Base-by-base conservation (phyloP, 2,329 filamentous ascomycete genomes). In the Ophiognomonia clavigignenti-juglandacearum region DNA sequence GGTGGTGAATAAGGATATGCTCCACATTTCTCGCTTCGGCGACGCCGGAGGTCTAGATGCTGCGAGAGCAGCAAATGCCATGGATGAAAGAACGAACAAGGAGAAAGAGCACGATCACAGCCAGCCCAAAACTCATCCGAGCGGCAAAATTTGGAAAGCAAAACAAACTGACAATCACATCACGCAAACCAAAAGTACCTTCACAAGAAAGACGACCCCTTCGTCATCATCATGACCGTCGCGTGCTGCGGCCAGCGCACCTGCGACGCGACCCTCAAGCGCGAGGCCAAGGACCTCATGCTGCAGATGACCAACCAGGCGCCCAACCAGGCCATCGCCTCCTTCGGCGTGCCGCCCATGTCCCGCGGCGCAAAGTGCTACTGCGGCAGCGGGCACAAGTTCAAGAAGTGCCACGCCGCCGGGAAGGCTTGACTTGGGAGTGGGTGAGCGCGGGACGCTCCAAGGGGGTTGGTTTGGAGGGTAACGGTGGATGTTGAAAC, bases 161-260 rank as follows among this genome's bases (percentile, higher is more conserved):
- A n/a, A n/a, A n/a, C n/a, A n/a, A n/a, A n/a, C n/a, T n/a, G n/a
- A n/a, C n/a, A n/a, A n/a, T n/a, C n/a, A n/a, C n/a, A n/a, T n/a
- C n/a, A n/a, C n/a, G n/a, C n/a, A n/a, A n/a, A n/a, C n/a, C n/a
- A 26, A 20, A 11, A 52, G 49, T 52, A 52, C n/a, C 49, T 52
- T 8, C 49, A 52, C 42, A 52, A 49, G 27, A 7, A 13, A 35
- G 49, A 52, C 18, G 49, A 52, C 39, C 49, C 49, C 2, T 52
- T 52, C 20, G 49, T 52, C 19, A 52, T 52, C 45, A 52, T 52
- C 49, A 52, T 52, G 49, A 49, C 49, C 5, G 49, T 52, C 22
- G 49, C 49, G 7, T 52, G 49, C 46, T 52, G 49, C 34, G 41
- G 35, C 29, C 16, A 23, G 2, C 14, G 18, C 5, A 34, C 11